Conservation (phyloP, 2,329 filamentous ascomycete genomes). For the Colletotrichum musae region DNA sequence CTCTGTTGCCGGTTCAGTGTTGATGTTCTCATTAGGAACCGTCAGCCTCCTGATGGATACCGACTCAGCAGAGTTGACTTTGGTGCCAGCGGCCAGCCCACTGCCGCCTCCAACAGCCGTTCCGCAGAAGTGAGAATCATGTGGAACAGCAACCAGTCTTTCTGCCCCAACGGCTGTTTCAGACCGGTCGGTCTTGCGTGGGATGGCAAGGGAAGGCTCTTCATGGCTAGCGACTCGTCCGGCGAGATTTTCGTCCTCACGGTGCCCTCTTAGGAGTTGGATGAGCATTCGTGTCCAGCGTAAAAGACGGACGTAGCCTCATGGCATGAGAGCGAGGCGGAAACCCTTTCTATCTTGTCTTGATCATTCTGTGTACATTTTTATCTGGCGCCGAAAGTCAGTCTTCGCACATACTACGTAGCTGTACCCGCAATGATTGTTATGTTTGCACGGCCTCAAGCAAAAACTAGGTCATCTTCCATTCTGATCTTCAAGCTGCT, state of each 20-base stretch:
- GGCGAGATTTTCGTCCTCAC: constrained; percentile 75
- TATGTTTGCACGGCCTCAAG: not conserved
- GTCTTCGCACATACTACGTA: constrained; percentile 11
- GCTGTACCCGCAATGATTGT: constrained; percentile 1
- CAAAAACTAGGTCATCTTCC: not conserved
- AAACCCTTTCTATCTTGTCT: not conserved
- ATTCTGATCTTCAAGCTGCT: not conserved
- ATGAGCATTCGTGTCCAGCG: constrained; percentile 1
- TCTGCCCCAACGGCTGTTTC: constrained; percentile 72
- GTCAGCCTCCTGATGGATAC: constrained; percentile 54
- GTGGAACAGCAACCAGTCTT: constrained; percentile 61
- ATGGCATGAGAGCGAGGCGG: not conserved
- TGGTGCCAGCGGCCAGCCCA: constrained; percentile 51
- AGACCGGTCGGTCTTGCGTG: constrained; percentile 72
- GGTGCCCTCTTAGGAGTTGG: constrained; percentile 24
- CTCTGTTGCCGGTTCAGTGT: not conserved
- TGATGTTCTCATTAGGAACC: constrained; percentile 47
- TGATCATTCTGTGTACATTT: constrained; percentile 13
- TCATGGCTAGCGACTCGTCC: constrained; percentile 74
- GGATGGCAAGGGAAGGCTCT: constrained; percentile 68
- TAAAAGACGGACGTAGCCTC: not conserved
- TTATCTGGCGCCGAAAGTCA: not conserved
- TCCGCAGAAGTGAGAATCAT: constrained; percentile 63
- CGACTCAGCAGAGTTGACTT: constrained; percentile 56
- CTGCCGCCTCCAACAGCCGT: constrained; percentile 51